These are phyloP conservation scores for Oidium heveae DNA, from an alignment of 2,329 filamentous ascomycete genomes.

Conservation along the genomic window DNA sequence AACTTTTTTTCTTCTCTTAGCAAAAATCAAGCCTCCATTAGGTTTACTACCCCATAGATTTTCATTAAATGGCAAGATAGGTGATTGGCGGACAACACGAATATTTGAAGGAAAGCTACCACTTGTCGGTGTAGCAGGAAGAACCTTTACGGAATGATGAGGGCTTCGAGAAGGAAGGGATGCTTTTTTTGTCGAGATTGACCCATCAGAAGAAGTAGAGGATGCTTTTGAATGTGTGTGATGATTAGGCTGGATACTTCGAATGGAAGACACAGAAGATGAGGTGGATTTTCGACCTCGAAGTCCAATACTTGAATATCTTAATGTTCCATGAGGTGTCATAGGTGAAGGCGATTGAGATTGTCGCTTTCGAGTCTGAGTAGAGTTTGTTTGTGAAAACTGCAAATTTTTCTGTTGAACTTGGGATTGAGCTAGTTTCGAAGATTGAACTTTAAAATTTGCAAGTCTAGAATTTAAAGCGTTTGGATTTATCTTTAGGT, in stretches of 20 bases:
- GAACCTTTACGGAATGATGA: constrained; percentile 80
- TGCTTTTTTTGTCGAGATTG: constrained; percentile 44
- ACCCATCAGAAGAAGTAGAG: constrained; percentile 64
- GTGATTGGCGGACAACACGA: constrained; percentile 44
- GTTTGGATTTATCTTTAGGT: constrained; percentile 20
- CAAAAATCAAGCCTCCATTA: constrained; percentile 43
- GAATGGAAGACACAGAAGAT: constrained; percentile 77
- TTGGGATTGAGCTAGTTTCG: constrained; percentile 11
- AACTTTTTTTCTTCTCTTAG: constrained; percentile 53
- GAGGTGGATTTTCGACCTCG: constrained; percentile 88
- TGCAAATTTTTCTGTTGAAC: no score
- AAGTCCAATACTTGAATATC: constrained; percentile 59
- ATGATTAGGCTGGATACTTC: constrained; percentile 68
- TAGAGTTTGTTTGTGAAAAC: constrained; percentile 17
- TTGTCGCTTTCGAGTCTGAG: constrained; percentile 28
- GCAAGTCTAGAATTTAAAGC: constrained; percentile 32
- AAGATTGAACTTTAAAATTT: constrained; percentile 22
- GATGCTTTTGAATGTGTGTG: constrained; percentile 86
- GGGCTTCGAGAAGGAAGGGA: constrained; percentile 45
- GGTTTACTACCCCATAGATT: constrained; percentile 29
- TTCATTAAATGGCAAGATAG: constrained; percentile 30
- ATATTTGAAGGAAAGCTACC: constrained; percentile 63
- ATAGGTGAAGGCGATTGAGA: constrained; percentile 70
- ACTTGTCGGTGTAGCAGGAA: constrained; percentile 64
- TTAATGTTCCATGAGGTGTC: constrained; percentile 67